These are phyloP conservation scores for Graphilbum sp. DNA, from an alignment of 2,329 filamentous ascomycete species.

Conservation along the genomic window DNA sequence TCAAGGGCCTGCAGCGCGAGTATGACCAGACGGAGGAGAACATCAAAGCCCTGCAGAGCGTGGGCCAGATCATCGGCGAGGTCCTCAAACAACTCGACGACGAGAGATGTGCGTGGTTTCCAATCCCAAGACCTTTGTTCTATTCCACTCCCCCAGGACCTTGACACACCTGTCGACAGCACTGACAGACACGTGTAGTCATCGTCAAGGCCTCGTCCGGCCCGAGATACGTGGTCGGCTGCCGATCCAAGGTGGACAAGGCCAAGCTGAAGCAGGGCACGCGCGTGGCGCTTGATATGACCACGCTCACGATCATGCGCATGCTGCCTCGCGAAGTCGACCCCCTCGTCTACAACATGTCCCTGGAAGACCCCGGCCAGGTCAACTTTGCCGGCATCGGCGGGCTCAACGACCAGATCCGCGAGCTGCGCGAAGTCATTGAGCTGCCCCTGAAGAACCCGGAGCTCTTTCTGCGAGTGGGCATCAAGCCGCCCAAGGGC, in stretches of 20 bases:
- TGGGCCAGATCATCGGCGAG: constrained; percentile 97
- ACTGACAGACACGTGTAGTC: too few species aligned
- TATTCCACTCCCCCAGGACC: too few species aligned
- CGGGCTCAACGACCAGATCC: constrained; percentile 94
- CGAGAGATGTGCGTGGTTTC: constrained; percentile 90
- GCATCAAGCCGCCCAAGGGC: constrained; percentile 97
- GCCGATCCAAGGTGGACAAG: constrained; percentile 96
- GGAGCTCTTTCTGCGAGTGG: constrained; percentile 88
- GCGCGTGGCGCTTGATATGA: constrained; percentile 96
- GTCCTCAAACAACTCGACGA: constrained; percentile 98
- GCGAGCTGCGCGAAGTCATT: constrained; percentile 93
- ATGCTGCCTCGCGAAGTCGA: constrained; percentile 98
- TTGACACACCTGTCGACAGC: too few species aligned
- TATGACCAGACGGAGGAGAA: constrained; percentile 97
- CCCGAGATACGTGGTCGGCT: constrained; percentile 93
- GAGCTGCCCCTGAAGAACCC: constrained; percentile 97
- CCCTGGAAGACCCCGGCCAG: constrained; percentile 90
- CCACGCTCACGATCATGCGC: constrained; percentile 97
- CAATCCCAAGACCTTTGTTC: too few species aligned
- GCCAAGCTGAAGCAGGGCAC: constrained; percentile 95
- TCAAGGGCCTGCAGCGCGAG: constrained; percentile 87
- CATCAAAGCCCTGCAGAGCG: constrained; percentile 97
- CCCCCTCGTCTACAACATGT: constrained; percentile 99
- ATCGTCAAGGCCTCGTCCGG: constrained; percentile 98
- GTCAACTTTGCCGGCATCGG: constrained; percentile 97